phyloP scores from a whole-genome alignment of 1,284 basidiomycete genomes.

The Pulchroboletus neoregius region DNA sequence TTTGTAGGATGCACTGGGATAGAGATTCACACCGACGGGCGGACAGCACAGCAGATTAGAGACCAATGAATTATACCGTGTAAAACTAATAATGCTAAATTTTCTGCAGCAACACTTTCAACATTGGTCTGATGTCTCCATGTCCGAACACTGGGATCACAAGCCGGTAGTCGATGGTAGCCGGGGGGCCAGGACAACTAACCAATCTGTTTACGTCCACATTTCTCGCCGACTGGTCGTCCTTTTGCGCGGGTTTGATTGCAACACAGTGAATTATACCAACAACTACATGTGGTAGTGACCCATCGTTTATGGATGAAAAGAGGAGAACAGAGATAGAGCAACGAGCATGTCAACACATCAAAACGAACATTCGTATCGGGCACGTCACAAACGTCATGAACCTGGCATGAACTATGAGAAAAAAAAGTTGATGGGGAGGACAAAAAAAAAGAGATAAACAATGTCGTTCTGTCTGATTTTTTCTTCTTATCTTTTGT shows the following conservation, averaged over 20 bases:
- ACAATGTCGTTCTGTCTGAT: constrained; percentile 4
- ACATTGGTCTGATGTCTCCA: background rate
- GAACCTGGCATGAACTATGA: constrained; percentile 28
- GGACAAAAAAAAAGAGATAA: constrained; percentile 3
- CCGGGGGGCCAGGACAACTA: too few relatives aligned
- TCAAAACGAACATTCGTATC: constrained; percentile 14
- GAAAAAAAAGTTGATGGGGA: background rate
- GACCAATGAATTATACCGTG: constrained; percentile 3
- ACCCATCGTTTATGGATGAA: constrained; percentile 8
- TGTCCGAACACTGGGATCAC: background rate
- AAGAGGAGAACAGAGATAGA: constrained; percentile 4
- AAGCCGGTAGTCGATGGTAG: too few relatives aligned
- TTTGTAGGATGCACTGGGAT: background rate
- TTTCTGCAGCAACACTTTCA: background rate
- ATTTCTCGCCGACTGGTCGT: too few relatives aligned
- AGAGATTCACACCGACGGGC: background rate
- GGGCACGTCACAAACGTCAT: constrained; percentile 21
- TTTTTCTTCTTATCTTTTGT: constrained; percentile 1
- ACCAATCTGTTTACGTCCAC: too few relatives aligned
- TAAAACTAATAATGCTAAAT: background rate
- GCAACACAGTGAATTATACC: constrained; percentile 13
- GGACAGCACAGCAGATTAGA: constrained; percentile 23
- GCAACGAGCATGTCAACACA: constrained; percentile 14
- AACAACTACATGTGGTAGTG: constrained; percentile 25
- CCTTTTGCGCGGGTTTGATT: too few relatives aligned